Evolutionary conservation across 805 yeast species (phyloP), one percentile per base, ranked within the genome.

Genomic region (Candida railenensis): DNA sequence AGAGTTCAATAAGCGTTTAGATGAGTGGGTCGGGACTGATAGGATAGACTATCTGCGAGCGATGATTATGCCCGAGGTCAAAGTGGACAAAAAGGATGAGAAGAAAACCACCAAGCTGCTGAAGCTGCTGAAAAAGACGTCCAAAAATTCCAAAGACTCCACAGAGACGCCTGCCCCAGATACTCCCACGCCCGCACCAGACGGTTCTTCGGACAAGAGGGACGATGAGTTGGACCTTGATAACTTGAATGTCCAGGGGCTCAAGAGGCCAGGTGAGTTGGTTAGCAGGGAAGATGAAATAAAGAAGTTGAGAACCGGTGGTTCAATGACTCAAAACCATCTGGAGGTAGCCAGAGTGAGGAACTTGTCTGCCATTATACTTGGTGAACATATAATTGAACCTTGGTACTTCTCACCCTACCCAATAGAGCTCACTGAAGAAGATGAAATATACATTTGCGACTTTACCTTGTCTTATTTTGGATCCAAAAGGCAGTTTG

Each of bases 321-420:
- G 99, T 2, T 91, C 98, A 0, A 94, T 94, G 98, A 87, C 94
- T 9, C 99, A 94, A 66, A 79, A 77, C 55, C 76, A 78, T 49
- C 85, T 85, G 50, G 98, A 92, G 59, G 87, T 92, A 20, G 90
- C 98, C 0, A 77, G 94, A 46, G 97, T 94, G 40, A 78, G 98
- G 54, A 94, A 94, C 61, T 74, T 94, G 51, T 74, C 80, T 40
- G 77, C 80, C 45, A 81, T 94, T 3, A 85, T 89, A 3, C 81
- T 94, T 68, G 99, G 99, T 1, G 86, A 85, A 52, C 89, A 83
- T 64, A 87, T 87, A 55, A 89, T 94, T 44, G 99, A 94, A 63
- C 99, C 99, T 2, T 94, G 99, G 99, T 94, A 94, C 67, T 94
- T 94, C 59, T 87, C 96, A 1, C 98, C 99, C 1, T 94, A 94